These are phyloP conservation scores for Tuber melanosporum DNA, from an alignment of 495 filamentous ascomycete genomes.

Conservation along the genomic window DNA sequence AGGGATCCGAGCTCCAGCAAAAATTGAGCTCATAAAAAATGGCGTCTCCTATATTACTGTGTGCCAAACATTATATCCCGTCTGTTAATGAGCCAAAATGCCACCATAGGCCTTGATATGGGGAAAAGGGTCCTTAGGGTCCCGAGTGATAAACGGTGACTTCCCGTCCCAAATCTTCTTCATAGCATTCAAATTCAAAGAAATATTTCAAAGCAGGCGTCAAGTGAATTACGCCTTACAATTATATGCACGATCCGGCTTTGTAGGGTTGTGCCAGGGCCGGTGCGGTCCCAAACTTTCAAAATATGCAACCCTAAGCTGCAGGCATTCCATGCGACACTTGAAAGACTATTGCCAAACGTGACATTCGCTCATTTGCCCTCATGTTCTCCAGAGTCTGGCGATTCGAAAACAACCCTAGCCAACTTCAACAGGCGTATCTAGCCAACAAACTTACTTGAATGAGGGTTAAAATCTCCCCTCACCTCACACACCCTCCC, in stretches of 20 bases:
- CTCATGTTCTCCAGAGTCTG: neutral
- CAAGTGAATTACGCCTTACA: neutral
- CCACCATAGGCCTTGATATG: neutral
- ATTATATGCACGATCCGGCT: neutral
- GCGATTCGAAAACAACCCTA: neutral
- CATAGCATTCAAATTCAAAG: neutral
- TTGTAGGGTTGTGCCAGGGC: neutral
- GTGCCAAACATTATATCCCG: neutral
- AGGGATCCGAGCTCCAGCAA: too few relatives aligned
- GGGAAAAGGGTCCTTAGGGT: too few relatives aligned
- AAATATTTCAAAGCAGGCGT: neutral
- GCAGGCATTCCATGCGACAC: neutral
- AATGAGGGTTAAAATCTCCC: neutral
- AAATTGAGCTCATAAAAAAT: too few relatives aligned
- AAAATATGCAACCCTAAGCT: neutral
- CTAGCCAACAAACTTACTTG: neutral
- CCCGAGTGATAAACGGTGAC: neutral
- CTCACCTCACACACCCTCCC: neutral
- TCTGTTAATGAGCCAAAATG: neutral
- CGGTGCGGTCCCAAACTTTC: neutral
- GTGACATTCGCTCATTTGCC: neutral
- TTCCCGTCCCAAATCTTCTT: neutral
- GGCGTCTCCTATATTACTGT: too few relatives aligned
- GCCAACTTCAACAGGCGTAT: neutral
- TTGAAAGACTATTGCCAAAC: neutral